Base-by-base conservation (phyloP, 495 filamentous ascomycete species). In the Cairneyella variabilis region DNA sequence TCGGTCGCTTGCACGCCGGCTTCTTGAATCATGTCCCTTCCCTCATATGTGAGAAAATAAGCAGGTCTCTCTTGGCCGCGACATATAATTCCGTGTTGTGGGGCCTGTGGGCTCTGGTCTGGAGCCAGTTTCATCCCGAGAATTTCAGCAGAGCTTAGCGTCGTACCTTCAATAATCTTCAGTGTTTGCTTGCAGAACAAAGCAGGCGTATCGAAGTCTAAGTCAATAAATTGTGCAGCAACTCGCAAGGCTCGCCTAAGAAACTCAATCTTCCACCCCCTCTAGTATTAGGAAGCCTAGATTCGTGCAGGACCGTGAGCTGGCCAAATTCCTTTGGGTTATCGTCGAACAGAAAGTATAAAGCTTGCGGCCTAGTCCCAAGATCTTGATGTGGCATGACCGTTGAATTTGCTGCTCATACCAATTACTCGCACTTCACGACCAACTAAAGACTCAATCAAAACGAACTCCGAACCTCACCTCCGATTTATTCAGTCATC, bases 111-210 rank as follows among this genome's bases (percentile, higher is more conserved):
- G 12, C 18, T 40, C 23, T 41, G 23, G 27, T 21, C 37, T 39
- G 17, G 5, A 32, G n/a, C 1, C 2, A 27, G 48, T 51, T 51
- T 51, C 48, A 51, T n/a, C 37, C 36, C 20, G 16, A n/a, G 12
- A 51, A 27, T 20, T 26, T 32, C 22, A 49, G 32, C 22, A 23
- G 7, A 27, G 41, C 41, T 10, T 49, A 48, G 21, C 42, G n/a
- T 45, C n/a, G 38, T 41, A 41, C 38, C 34, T 5, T 25, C 47
- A 39, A 25, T 22, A 39, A 14, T 45, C 22, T 38, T 17, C 6
- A 17, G 6, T 39, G 17, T 17, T 14, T 38, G 18, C n/a, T 36
- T 50, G 47, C 34, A 38, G 34, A 41, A 25, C 34, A 12, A 38
- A 20, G 25, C 22, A 51, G 22, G 22, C 18, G 37, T 25, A 47